Evolutionary conservation across 177 flowering plant species (phyloP).

Genomic region (Vitis hybrid): DNA sequence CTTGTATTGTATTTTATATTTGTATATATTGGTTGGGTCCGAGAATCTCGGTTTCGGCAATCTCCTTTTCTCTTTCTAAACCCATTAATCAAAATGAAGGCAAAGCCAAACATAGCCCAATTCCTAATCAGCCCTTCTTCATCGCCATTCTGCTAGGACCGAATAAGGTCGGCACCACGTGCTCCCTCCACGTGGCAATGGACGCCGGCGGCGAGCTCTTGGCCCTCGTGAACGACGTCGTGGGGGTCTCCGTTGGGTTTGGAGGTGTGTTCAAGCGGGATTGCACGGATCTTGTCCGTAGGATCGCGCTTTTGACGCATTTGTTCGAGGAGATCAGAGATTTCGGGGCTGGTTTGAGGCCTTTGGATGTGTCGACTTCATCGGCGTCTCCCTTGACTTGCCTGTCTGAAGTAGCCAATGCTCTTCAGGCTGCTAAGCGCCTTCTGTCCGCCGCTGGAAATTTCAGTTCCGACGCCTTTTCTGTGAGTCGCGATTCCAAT

Average conservation of each 20-base stretch:
- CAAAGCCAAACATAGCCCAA: too few relatives aligned
- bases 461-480: slow-evolving; percentile 24
- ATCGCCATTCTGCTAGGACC: neutral
- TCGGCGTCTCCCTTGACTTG: slow-evolving; percentile 26
- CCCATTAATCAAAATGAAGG: neutral
- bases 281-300: slow-evolving; percentile 66
- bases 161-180: too few relatives aligned
- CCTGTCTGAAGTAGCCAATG: slow-evolving; percentile 39
- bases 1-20: neutral
- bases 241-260: slow-evolving; percentile 26
- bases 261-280: slow-evolving; percentile 51
- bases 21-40: neutral
- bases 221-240: slow-evolving; percentile 43
- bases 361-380: slow-evolving; percentile 17
- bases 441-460: slow-evolving; percentile 35
- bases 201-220: slow-evolving; percentile 27
- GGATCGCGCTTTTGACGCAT: slow-evolving; percentile 64
- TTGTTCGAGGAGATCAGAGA: slow-evolving; percentile 80
- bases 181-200: slow-evolving; percentile 8
- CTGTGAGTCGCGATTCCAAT: slow-evolving; percentile 31
- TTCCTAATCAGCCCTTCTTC: too few relatives aligned
- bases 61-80: neutral
- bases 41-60: slow-evolving; percentile 22
- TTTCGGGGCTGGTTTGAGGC: slow-evolving; percentile 15
- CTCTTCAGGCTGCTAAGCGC: slow-evolving; percentile 58